Percentiles rank a stretch among this genome's conserved stretches.
Evolutionary conservation across 176 grass and related monocot genomes (phyloP).

Genomic region (Phyllostachys edulis): DNA sequence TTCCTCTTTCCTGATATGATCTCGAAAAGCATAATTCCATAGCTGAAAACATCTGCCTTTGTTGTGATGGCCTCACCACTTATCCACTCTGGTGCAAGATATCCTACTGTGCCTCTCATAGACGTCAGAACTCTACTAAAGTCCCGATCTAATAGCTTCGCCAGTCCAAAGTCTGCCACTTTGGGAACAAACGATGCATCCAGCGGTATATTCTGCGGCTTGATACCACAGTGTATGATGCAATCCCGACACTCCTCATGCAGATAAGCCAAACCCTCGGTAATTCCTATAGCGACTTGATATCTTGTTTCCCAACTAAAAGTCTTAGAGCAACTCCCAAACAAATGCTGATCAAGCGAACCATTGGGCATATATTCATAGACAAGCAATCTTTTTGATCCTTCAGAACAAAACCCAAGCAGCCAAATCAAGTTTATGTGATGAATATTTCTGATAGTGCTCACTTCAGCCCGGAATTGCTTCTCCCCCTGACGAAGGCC

Average conservation of each 20-base stretch:
- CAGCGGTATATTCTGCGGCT: conserved; percentile 47
- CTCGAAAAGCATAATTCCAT: no score
- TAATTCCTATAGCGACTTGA: conserved; percentile 37
- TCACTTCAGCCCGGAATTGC: conserved; percentile 56
- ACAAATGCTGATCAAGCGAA: conserved; percentile 33
- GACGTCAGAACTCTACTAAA: conserved; percentile 39
- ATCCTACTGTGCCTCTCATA: conserved; percentile 37
- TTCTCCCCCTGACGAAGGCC: conserved; percentile 54
- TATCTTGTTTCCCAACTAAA: conserved; percentile 40
- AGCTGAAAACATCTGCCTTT: conserved; percentile 42
- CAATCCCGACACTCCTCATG: conserved; percentile 42
- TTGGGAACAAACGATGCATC: conserved; percentile 40
- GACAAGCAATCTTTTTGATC: conserved; percentile 39
- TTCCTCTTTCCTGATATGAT: no score
- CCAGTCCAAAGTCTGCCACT: conserved; percentile 34
- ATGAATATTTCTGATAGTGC: conserved; percentile 52
- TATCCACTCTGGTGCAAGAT: conserved; percentile 50
- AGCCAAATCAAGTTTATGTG: conserved; percentile 47
- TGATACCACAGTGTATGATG: conserved; percentile 60
- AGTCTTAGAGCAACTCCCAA: conserved; percentile 20
- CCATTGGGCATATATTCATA: conserved; percentile 52
- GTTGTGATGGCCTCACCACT: conserved; percentile 33
- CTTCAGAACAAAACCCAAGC: conserved; percentile 50
- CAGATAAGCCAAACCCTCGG: conserved; percentile 47
- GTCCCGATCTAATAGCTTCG: conserved; percentile 37